These are phyloP conservation scores for Cyclotella sp. DNA, from an alignment of 108 stramenopile species.

Conservation along the genomic window DNA sequence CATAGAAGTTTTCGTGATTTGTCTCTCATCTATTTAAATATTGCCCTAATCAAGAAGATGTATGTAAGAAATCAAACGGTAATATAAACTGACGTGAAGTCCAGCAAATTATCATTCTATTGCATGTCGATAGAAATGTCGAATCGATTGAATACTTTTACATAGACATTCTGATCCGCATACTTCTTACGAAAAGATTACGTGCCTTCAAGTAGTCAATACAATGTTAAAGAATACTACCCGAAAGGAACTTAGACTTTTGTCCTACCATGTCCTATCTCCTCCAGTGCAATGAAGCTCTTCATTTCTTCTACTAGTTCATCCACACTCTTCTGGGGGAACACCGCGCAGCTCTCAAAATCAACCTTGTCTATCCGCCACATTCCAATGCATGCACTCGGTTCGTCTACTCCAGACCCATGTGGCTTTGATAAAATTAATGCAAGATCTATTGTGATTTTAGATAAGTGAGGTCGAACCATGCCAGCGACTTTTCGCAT, in stretches of 20 bases:
- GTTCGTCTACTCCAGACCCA: conserved; percentile 44
- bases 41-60: too few relatives aligned
- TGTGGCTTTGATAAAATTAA: conserved; percentile 49
- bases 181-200: too few relatives aligned
- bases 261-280: neutral
- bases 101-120: neutral
- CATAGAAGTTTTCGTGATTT: too few relatives aligned
- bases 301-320: conserved; percentile 32
- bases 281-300: conserved; percentile 16
- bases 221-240: too few relatives aligned
- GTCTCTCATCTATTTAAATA: too few relatives aligned
- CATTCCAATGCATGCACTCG: conserved; percentile 57
- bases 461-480: conserved; percentile 53
- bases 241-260: neutral
- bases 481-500: conserved; percentile 57
- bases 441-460: conserved; percentile 59
- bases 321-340: conserved; percentile 42
- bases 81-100: neutral
- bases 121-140: neutral
- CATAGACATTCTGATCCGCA: too few relatives aligned
- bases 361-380: conserved; percentile 68
- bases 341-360: conserved; percentile 50
- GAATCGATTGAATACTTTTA: neutral
- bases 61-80: too few relatives aligned
- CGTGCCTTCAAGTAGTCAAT: too few relatives aligned